Base-by-base conservation (phyloP, 208 protist genomes). In the Strigomonas culicis region DNA sequence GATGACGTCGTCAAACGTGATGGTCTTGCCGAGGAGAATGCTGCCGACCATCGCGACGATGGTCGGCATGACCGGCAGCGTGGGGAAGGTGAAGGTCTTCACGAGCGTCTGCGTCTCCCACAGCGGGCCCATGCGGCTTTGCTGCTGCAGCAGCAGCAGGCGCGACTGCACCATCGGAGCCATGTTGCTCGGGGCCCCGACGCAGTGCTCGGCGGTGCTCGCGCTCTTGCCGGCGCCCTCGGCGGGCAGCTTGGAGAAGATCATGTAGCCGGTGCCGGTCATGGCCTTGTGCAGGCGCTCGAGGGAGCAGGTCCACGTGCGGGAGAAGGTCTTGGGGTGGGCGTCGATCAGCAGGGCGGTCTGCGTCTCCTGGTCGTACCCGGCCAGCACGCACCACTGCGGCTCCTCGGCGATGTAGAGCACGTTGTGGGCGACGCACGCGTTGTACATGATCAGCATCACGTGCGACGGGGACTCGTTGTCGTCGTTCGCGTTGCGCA, bases 401-500 rank as follows among this genome's bases (percentile, higher is more conserved):
- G 77, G 77, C 43, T 75, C 58, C 36, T 88, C 76, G 28, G 77
- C 77, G 24, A 94, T 80, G 74, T 92, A 79, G 21, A 96, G 77
- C 34, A 94, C 85, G 72, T 92, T 93, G 75, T 96, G 90, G 41
- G 90, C 90, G 24, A 92, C 87, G 56, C 79, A 78, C 21, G 87
- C 85, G 72, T 96, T 91, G 78, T 93, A 96, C 85, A 92, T 90
- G 65, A 93, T 87, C 50, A 92, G 62, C 87, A 94, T 93, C 41
- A 96, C 75, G 64, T 93, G 79, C 59, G 75, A 65, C 22, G 88
- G 88, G 7, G 44, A 60, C 63, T 94, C 85, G 15, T 76, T 67
- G 67, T 92, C 85, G 31, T 82, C 66, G 69, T 94, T 94, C 36
- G 80, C 80, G 46, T 78, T 71, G 63, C 79, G 82, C 39, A 93